Evolutionary conservation across 192 early-diverging fungal species (phyloP).

Genomic region (Backusella tuberculispora): DNA sequence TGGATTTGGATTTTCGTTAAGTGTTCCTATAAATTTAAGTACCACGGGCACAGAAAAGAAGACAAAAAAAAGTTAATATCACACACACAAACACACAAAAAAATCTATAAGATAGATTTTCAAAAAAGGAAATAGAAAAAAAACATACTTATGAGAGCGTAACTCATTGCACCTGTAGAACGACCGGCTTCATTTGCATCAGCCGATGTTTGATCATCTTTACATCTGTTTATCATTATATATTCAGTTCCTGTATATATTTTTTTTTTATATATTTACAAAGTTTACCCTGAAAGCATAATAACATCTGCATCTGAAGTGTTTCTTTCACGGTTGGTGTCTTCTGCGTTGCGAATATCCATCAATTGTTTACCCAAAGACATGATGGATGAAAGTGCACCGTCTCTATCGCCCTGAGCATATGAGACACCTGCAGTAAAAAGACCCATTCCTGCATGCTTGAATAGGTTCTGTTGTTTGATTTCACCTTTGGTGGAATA

Average conservation of each 20-base stretch:
- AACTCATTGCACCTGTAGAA: constrained; percentile 77
- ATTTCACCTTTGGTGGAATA: constrained; percentile 70
- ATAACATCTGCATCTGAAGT: constrained; percentile 70
- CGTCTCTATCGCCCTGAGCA: constrained; percentile 48
- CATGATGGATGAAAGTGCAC: constrained; percentile 44
- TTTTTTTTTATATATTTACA: background rate
- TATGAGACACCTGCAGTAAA: constrained; percentile 54
- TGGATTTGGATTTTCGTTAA: constrained; percentile 60
- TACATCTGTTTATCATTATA: constrained; percentile 46
- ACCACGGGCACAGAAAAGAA: background rate
- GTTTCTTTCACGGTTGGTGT: constrained; percentile 40
- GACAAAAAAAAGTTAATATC: background rate
- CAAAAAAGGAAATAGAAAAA: too few relatives aligned
- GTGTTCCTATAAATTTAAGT: constrained; percentile 28
- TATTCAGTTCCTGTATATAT: background rate
- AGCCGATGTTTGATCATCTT: constrained; percentile 83
- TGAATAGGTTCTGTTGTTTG: constrained; percentile 53
- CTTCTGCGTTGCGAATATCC: constrained; percentile 34
- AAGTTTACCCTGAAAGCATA: constrained; percentile 75
- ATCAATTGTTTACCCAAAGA: constrained; percentile 52
- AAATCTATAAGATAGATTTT: too few relatives aligned
- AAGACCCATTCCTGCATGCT: constrained; percentile 49
- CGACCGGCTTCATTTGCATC: constrained; percentile 65
- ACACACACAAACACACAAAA: too few relatives aligned
- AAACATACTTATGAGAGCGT: constrained; percentile 62